A percentile compares a stretch with the other conserved stretches of the same genome.
Evolutionary conservation across 192 early-diverging fungal species (phyloP).

Genomic region (Chytriomyces confervae): DNA sequence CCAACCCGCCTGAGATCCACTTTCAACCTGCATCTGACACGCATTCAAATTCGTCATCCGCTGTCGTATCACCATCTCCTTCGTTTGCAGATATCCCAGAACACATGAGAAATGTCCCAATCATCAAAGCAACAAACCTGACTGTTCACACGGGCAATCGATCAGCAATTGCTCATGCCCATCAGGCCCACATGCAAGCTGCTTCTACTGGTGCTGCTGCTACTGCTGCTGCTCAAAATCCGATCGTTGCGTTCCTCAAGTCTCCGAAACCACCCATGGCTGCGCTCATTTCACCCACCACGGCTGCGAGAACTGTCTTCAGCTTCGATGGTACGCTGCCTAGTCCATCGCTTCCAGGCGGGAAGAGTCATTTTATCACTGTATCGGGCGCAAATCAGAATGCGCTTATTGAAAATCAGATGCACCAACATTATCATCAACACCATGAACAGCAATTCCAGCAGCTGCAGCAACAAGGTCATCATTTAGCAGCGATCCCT

Average conservation of each 20-base stretch:
- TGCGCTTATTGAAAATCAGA: not conserved
- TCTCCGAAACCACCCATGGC: conserved; percentile 3
- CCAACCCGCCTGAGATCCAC: no score
- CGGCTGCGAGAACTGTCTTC: conserved; percentile 10
- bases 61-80: no score
- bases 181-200: no score
- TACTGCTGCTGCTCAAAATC: no score
- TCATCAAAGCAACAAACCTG: no score
- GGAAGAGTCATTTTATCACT: not conserved
- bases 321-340: conserved; percentile 12
- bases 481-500: not conserved
- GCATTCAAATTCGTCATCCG: no score
- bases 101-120: no score
- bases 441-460: not conserved
- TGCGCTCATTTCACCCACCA: conserved; percentile 15
- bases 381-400: not conserved
- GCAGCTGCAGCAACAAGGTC: not conserved
- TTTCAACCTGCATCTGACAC: no score
- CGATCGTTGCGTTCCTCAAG: not conserved
- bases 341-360: not conserved
- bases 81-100: no score
- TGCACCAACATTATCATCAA: not conserved
- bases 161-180: no score
- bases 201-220: not conserved
- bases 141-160: no score